Evolutionary conservation across 208 protist genomes (phyloP).

Genomic region (Trichomonas vaginalis): DNA sequence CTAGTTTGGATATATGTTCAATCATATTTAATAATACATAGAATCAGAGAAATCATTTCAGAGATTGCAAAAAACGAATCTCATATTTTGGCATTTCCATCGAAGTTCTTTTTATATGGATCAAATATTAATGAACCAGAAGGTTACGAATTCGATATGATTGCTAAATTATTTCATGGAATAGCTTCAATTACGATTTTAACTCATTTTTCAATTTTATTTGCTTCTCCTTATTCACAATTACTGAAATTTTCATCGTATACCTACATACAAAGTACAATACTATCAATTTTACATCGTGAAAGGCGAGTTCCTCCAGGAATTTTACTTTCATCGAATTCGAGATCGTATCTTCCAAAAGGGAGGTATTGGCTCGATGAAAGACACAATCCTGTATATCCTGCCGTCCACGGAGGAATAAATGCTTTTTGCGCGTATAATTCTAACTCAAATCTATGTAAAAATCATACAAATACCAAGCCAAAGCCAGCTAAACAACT

Average conservation of each 20-base stretch:
- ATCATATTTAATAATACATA: background rate
- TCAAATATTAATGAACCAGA: background rate
- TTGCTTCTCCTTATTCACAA: background rate
- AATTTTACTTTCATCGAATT: background rate
- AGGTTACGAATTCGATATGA: background rate
- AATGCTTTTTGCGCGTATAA: constrained; percentile 11
- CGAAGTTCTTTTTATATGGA: background rate
- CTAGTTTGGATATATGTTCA: background rate
- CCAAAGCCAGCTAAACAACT: background rate
- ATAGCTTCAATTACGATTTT: background rate
- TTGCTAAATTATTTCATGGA: background rate
- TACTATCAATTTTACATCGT: background rate
- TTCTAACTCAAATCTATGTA: background rate
- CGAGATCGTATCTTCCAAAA: background rate
- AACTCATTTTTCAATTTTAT: background rate
- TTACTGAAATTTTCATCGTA: background rate
- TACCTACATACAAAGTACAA: background rate
- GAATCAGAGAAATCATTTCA: background rate
- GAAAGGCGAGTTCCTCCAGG: background rate
- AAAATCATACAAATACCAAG: background rate
- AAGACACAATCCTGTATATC: background rate
- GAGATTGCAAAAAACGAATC: background rate
- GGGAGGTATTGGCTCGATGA: background rate
- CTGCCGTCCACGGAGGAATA: background rate
- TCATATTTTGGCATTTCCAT: background rate